These are phyloP conservation scores for Euphorbia tirucalli DNA, from an alignment of 345 rosid species.

Conservation along the genomic window DNA sequence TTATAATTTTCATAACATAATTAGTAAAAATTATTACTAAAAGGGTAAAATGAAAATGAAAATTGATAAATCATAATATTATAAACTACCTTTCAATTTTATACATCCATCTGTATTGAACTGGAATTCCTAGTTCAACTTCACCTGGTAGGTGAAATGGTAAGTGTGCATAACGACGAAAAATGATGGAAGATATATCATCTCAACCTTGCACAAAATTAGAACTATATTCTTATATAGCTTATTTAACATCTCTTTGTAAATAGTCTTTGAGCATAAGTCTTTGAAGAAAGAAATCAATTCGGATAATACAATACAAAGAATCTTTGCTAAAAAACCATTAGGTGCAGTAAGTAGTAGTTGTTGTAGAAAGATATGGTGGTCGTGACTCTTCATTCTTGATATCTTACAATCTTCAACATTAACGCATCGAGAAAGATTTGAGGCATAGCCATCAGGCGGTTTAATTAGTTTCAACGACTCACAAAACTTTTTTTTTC, in stretches of 20 bases:
- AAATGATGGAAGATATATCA: too few relatives aligned
- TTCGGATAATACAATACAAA: background rate
- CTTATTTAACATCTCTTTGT: background rate
- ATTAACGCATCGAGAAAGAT: background rate
- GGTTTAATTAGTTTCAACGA: background rate
- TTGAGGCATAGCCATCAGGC: background rate
- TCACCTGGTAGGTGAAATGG: too few relatives aligned
- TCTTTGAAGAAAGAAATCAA: background rate
- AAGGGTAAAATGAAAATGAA: too few relatives aligned
- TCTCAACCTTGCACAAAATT: background rate
- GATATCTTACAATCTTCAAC: background rate
- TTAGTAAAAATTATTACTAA: too few relatives aligned
- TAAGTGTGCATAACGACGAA: too few relatives aligned
- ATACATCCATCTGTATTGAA: too few relatives aligned
- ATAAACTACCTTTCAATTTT: too few relatives aligned
- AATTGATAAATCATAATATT: too few relatives aligned
- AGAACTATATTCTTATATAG: background rate
- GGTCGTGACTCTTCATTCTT: background rate
- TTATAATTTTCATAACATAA: too few relatives aligned
- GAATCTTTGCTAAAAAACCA: background rate
- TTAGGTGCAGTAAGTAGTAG: background rate
- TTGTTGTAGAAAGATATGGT: background rate
- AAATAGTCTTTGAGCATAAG: background rate
- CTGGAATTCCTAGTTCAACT: too few relatives aligned
- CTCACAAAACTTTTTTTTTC: background rate